phyloP scores from a whole-genome alignment of 1,284 basidiomycete species.

The Salmacisia buchloeana region DNA sequence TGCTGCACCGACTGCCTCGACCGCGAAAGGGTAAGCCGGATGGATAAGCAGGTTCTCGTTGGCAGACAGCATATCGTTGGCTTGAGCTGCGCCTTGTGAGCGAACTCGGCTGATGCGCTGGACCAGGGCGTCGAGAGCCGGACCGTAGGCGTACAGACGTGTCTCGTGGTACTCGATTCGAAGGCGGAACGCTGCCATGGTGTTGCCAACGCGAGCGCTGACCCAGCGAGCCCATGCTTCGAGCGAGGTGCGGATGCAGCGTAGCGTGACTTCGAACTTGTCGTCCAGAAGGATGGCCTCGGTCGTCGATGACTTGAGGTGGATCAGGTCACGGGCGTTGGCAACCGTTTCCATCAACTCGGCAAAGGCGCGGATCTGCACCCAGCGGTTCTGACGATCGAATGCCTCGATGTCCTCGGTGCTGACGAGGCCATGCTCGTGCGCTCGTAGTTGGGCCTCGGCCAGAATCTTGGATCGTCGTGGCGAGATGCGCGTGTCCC shows the following conservation, averaged over 20 bases:
- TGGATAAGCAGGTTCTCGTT: slow-evolving; percentile 27
- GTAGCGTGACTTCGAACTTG: slow-evolving; percentile 5
- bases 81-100: slow-evolving; percentile 14
- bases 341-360: slow-evolving; percentile 5
- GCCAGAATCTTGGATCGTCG: background rate
- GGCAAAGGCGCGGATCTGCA: background rate
- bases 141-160: slow-evolving; percentile 28
- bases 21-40: slow-evolving; percentile 31
- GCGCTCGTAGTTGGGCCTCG: background rate
- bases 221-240: slow-evolving; percentile 6
- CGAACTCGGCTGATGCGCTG: slow-evolving; percentile 20
- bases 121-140: slow-evolving; percentile 31
- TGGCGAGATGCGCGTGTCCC: background rate
- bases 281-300: slow-evolving; percentile 3
- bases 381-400: slow-evolving; percentile 2
- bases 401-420: background rate
- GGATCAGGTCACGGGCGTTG: background rate
- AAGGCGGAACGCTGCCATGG: slow-evolving; percentile 27
- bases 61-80: background rate
- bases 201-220: background rate
- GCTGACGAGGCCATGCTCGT: background rate
- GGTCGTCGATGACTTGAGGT: slow-evolving; percentile 1
- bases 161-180: slow-evolving; percentile 35
- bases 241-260: slow-evolving; percentile 4
- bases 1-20: slow-evolving; percentile 29